Evolutionary conservation across 1,139 yeast genomes (phyloP).

Genomic region (Hansenula anomala): DNA sequence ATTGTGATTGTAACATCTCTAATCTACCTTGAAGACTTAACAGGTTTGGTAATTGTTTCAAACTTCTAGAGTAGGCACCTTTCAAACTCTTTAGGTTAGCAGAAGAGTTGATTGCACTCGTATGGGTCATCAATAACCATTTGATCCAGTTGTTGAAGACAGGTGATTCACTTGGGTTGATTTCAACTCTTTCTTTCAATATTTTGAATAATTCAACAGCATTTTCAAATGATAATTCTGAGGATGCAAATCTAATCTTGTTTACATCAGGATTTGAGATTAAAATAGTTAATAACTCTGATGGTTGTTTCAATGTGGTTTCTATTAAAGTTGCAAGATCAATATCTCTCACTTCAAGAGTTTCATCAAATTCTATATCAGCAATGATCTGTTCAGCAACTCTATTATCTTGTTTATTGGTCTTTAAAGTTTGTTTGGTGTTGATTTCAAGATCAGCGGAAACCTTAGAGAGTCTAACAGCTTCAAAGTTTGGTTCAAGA

Average conservation of each 20-base stretch:
- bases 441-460: constrained; percentile 9
- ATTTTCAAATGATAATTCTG: constrained; percentile 50
- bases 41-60: constrained; percentile 68
- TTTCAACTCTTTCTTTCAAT: constrained; percentile 62
- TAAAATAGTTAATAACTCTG: constrained; percentile 47
- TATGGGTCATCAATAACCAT: constrained; percentile 75
- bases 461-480: constrained; percentile 13
- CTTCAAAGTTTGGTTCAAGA: constrained; percentile 18
- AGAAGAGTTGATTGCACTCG: constrained; percentile 54
- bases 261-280: constrained; percentile 58
- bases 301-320: constrained; percentile 5
- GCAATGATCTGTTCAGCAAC: constrained; percentile 3
- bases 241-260: constrained; percentile 57
- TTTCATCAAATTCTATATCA: constrained; percentile 3
- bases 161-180: constrained; percentile 58
- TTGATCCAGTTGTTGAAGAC: constrained; percentile 77
- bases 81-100: constrained; percentile 59
- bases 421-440: constrained; percentile 7
- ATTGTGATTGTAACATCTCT: constrained; percentile 70
- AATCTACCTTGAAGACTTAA: constrained; percentile 84
- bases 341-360: constrained; percentile 10
- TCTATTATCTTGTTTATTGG: constrained; percentile 1
- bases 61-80: constrained; percentile 55
- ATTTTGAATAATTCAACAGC: constrained; percentile 65
- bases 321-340: constrained; percentile 12